phyloP scores from a whole-genome alignment of 2,329 filamentous ascomycete genomes.

The Nemania bipapillata region DNA sequence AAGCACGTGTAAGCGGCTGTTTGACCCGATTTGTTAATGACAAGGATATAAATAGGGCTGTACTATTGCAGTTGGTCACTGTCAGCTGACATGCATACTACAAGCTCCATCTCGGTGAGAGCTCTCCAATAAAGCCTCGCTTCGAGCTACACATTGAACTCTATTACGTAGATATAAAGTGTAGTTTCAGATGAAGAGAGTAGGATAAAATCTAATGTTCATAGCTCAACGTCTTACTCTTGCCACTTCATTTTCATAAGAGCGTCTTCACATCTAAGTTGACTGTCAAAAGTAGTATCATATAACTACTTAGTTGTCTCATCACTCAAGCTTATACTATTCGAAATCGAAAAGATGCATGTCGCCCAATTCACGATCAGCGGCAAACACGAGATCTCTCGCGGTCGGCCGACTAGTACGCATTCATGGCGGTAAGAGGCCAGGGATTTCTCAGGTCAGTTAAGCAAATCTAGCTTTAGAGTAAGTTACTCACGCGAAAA shows the following conservation, averaged over 20 bases:
- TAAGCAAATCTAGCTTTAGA: neutral
- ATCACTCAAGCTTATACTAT: neutral
- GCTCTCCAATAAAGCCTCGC: neutral
- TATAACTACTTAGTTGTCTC: neutral
- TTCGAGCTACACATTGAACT: neutral
- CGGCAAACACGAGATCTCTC: conserved; percentile 39
- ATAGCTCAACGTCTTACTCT: neutral
- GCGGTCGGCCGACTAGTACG: conserved; percentile 34
- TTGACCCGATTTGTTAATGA: conserved; percentile 1
- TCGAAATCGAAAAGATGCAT: conserved; percentile 34
- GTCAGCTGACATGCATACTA: conserved; percentile 36
- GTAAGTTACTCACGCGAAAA: neutral
- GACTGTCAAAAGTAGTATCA: neutral
- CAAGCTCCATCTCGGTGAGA: conserved; percentile 21
- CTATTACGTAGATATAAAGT: conserved; percentile 24
- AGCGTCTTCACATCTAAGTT: neutral
- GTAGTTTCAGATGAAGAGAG: neutral
- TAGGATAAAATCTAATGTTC: neutral
- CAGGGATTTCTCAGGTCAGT: conserved; percentile 20
- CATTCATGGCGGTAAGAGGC: conserved; percentile 33
- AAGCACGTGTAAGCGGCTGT: conserved; percentile 17
- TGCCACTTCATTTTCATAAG: neutral
- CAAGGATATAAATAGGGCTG: conserved; percentile 26
- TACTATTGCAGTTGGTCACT: conserved; percentile 23
- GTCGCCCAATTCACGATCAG: conserved; percentile 38